These are phyloP conservation scores for Coniella lustricola DNA, from an alignment of 2,329 filamentous ascomycete genomes.

Conservation along the genomic window DNA sequence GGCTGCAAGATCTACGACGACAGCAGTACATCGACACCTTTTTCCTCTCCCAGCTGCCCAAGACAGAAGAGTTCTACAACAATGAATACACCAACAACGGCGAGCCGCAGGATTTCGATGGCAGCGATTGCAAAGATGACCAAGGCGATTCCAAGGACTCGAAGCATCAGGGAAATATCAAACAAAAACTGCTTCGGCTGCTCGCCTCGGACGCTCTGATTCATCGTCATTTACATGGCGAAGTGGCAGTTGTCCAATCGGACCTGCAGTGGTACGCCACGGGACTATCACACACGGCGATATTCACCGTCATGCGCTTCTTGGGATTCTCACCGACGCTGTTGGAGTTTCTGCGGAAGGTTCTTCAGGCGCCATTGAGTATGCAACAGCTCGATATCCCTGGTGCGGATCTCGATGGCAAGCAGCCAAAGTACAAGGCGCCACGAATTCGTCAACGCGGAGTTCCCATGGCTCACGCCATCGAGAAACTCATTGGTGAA, in stretches of 20 bases:
- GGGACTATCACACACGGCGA: slow-evolving; percentile 36
- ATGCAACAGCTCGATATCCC: slow-evolving; percentile 27
- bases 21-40: slow-evolving; percentile 25
- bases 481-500: slow-evolving; percentile 41
- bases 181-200: slow-evolving; percentile 32
- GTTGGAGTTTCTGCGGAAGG: slow-evolving; percentile 37
- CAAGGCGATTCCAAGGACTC: too few relatives aligned
- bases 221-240: slow-evolving; percentile 24
- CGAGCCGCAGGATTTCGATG: slow-evolving; percentile 8
- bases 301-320: slow-evolving; percentile 35
- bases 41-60: slow-evolving; percentile 30
- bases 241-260: slow-evolving; percentile 32
- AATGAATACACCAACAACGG: slow-evolving; percentile 22
- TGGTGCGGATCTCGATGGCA: slow-evolving; percentile 19
- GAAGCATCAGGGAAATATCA: slow-evolving; percentile 22
- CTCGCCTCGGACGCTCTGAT: slow-evolving; percentile 31
- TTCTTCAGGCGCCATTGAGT: slow-evolving; percentile 38
- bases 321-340: slow-evolving; percentile 36
- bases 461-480: slow-evolving; percentile 36
- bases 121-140: too few relatives aligned
- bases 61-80: slow-evolving; percentile 21
- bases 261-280: slow-evolving; percentile 37
- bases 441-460: slow-evolving; percentile 35
- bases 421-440: slow-evolving; percentile 18
- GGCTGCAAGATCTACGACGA: not conserved